Conservation (phyloP, 1,284 basidiomycete genomes). For the Tilletia walkeri region DNA sequence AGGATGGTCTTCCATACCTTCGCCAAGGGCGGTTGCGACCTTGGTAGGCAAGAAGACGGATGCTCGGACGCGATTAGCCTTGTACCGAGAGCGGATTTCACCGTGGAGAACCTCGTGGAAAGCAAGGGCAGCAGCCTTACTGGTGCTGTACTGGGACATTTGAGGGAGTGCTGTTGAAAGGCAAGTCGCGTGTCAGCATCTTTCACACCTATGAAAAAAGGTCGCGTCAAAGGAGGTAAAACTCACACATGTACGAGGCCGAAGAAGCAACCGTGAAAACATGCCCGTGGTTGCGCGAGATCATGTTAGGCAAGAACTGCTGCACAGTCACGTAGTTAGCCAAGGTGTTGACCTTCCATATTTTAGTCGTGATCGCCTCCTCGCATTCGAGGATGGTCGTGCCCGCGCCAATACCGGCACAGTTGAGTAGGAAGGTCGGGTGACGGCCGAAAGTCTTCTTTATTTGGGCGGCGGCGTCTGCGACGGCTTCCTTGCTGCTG, state of each 20-base stretch:
- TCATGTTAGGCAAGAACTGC: slow-evolving; percentile 51
- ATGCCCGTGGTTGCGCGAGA: slow-evolving; percentile 51
- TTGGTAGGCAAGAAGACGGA: slow-evolving; percentile 52
- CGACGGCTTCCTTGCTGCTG: slow-evolving; percentile 39
- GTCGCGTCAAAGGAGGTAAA: background rate
- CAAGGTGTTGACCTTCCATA: slow-evolving; percentile 51
- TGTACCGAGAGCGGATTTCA: slow-evolving; percentile 43
- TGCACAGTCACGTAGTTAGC: slow-evolving; percentile 47
- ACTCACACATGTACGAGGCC: slow-evolving; percentile 33
- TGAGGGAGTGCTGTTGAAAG: slow-evolving; percentile 33
- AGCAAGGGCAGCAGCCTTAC: slow-evolving; percentile 50
- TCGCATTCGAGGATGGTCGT: slow-evolving; percentile 44
- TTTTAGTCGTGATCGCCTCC: slow-evolving; percentile 29
- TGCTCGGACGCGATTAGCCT: slow-evolving; percentile 45
- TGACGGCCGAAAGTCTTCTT: slow-evolving; percentile 30
- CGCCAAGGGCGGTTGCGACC: slow-evolving; percentile 51
- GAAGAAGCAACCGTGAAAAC: slow-evolving; percentile 48
- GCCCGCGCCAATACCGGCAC: slow-evolving; percentile 50
- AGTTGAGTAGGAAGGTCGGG: slow-evolving; percentile 46
- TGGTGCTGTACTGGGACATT: slow-evolving; percentile 48
- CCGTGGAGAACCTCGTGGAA: slow-evolving; percentile 50
- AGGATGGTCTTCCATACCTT: slow-evolving; percentile 49
- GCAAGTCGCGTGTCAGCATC: background rate
- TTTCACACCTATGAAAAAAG: background rate
- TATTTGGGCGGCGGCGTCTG: slow-evolving; percentile 41